Evolutionary conservation across 1,284 basidiomycete species (phyloP), one percentile per base, ranked within the genome.

Genomic region (Cryptococcus sp.): DNA sequence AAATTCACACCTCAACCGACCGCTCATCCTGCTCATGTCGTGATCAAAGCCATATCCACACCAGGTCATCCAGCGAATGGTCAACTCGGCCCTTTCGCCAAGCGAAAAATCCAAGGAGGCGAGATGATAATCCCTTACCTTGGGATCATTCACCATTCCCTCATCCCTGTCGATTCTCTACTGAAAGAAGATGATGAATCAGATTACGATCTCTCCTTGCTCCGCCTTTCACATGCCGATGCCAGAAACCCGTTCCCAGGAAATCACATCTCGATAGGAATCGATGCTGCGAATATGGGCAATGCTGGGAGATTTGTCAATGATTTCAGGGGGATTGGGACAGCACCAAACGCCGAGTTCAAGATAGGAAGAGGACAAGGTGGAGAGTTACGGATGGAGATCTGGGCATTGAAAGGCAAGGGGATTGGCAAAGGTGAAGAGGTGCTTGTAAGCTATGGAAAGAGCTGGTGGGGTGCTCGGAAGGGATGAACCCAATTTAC

Each of bases 371-470:
- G 80, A 55, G 78, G 79, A 7, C 64, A 63, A 28, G 63, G 61
- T n/a, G 88, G 86, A 19, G 86, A 86, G 70, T 68, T 88, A 57
- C 78, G 84, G 49, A 91, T 93, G 81, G 80, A 83, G 58, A 79
- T 93, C 18, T 87, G 85, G 83, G 82, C 78, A 48, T 80, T 80
- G 52, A 75, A 72, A 24, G 53, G 53, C 42, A 78, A 81, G 34
- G 76, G 75, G 10, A 83, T 96, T 48, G 81, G 78, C 57, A 91
- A 87, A 67, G 88, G 88, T 2, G 83, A 90, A 14, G 92, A 96
- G 73, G 81, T 97, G 40, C 70, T 92, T 28, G 86, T 94, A 31
- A 89, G 85, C 21, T 96, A 96, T 67, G 91, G 91, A n/a, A 92
- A 92, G 66, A 80, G 82, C n/a, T 94, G 87, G 83, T 93, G 91